A percentile compares a stretch with the other conserved stretches of the same genome.
These are phyloP conservation scores for Ceratocystis lukuohia DNA, from an alignment of 2,329 filamentous ascomycete species.

Conservation along the genomic window DNA sequence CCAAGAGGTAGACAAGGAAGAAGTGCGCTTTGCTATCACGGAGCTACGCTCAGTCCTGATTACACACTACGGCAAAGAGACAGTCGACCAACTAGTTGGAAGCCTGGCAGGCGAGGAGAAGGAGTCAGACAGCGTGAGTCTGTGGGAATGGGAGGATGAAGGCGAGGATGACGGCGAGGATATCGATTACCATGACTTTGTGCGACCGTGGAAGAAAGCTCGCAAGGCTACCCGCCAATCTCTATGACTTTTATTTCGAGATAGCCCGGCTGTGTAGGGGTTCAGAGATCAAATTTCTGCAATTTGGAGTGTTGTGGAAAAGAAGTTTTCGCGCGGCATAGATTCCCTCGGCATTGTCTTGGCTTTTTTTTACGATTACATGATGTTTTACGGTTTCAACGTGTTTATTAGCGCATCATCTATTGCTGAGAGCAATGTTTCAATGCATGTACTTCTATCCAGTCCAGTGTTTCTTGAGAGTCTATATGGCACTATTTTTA, in stretches of 20 bases:
- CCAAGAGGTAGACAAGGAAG: not conserved
- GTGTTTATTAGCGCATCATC: not conserved
- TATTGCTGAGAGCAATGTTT: not conserved
- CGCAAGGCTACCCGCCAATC: slow-evolving; percentile 7
- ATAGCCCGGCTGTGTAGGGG: not conserved
- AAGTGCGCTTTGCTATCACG: not conserved
- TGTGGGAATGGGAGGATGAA: slow-evolving; percentile 19
- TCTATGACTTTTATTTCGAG: not conserved
- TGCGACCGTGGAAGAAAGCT: slow-evolving; percentile 19
- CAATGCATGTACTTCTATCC: not conserved
- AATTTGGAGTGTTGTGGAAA: not conserved
- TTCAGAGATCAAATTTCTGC: not conserved
- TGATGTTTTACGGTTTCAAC: slow-evolving; percentile 6
- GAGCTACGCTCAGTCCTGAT: slow-evolving; percentile 11
- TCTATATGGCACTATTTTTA: not conserved
- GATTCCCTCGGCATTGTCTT: slow-evolving; percentile 7
- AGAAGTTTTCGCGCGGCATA: not conserved
- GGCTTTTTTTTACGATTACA: not conserved
- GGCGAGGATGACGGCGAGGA: slow-evolving; percentile 17
- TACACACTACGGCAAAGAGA: slow-evolving; percentile 16
- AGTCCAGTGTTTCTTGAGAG: not conserved
- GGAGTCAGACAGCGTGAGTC: slow-evolving; percentile 12
- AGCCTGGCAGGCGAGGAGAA: not conserved
- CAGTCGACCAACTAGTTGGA: slow-evolving; percentile 8
- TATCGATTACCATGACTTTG: slow-evolving; percentile 19